Base-by-base conservation (phyloP, 177 flowering plant genomes). In the Telopea speciosissima region DNA sequence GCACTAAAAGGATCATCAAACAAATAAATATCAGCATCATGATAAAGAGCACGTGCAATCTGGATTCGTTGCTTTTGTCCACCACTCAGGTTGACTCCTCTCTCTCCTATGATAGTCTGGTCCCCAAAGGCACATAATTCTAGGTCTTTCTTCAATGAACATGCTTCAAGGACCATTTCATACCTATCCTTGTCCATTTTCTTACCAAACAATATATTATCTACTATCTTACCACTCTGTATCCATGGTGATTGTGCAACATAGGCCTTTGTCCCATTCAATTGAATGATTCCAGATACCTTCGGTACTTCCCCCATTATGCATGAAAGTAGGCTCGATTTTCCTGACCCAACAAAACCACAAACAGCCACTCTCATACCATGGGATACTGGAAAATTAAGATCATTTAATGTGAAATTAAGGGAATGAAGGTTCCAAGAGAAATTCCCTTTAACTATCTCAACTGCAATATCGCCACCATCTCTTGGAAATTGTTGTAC, bases 331-430 rank as follows among this genome's bases (percentile, higher is more conserved):
- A 68, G 40, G 31, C 63, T 68, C 4, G 71, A 68, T 24, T 68
- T 68, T 7, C 71, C 71, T 2, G 71, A 56, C 1, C 71, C 71
- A 68, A 68, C 71, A 8, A 45, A 26, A 14, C 71, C 71, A 68
- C 71, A 68, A 19, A 68, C 26, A 13, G 63, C 71, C 0, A 68
- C 71, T 24, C 17, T 56, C 63, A 25, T 68, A 0, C 63, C 63
- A n/a, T 45, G 24, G 23, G 11, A 21, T 13, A 58, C 63, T 68
- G 58, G 58, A 13, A 68, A n/a, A 11, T 68, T 9, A 8, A 68
- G 58, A 6, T 19, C 45, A 0, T 24, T 26, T 11, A 68, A 24
- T 21, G 71, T 68, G 7, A 24, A 16, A 14, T 1, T 31, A 10
- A 31, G 8, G 28, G 63, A 59, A 14, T 21, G n/a, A 1, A 8